These are phyloP conservation scores for Picochlorum sp. DNA, from an alignment of 139 green algal genomes.

Conservation along the genomic window DNA sequence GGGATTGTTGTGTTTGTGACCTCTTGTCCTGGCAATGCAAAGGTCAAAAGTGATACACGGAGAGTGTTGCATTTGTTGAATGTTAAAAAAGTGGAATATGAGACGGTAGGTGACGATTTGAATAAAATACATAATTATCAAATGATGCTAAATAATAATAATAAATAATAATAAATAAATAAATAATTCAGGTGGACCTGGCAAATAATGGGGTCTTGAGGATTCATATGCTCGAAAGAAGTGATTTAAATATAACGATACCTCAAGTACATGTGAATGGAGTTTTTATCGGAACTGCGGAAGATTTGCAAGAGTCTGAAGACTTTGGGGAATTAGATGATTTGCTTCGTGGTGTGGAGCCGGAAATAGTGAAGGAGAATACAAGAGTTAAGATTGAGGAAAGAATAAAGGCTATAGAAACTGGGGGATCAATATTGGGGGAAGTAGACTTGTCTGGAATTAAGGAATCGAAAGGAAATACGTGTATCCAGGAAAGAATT, in stretches of 20 bases:
- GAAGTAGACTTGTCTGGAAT: no score
- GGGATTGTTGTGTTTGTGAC: constrained; percentile 35
- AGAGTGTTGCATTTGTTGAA: constrained; percentile 32
- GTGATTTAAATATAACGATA: constrained; percentile 13
- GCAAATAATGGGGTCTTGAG: constrained; percentile 14
- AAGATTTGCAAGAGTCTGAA: constrained; percentile 27
- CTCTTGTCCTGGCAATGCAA: constrained; percentile 24
- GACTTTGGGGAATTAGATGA: constrained; percentile 27
- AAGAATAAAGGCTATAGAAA: no score
- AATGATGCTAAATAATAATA: not conserved
- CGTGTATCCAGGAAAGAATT: no score
- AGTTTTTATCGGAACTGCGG: constrained; percentile 7
- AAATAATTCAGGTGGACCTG: constrained; percentile 38
- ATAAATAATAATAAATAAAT: not conserved
- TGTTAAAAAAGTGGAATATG: constrained; percentile 35
- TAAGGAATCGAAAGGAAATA: no score
- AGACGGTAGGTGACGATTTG: no score
- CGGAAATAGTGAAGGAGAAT: not conserved
- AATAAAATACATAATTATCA: not conserved
- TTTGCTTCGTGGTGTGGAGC: not conserved
- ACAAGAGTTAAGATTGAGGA: no score
- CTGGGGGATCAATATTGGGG: no score
- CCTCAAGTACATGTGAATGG: constrained; percentile 53
- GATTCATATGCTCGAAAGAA: constrained; percentile 29
- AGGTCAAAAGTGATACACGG: constrained; percentile 36